Evolutionary conservation across 2,329 filamentous ascomycete species (phyloP).

Genomic region (Ophiosphaerella korrae): DNA sequence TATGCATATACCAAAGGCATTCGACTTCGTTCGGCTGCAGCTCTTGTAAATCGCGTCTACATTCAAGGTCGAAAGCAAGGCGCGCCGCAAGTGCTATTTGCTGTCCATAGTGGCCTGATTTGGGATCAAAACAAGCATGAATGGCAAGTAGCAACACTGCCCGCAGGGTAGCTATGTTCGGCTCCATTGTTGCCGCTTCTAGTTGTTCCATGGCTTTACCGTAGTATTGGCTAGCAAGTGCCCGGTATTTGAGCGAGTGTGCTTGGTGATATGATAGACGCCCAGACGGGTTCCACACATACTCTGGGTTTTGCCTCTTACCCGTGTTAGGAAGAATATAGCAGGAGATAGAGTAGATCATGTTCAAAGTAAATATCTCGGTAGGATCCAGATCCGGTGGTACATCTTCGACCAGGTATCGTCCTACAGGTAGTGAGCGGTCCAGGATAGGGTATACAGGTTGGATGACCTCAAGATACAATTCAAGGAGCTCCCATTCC

Average conservation of each 20-base stretch:
- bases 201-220: slow-evolving; percentile 39
- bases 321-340: slow-evolving; percentile 36
- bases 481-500: slow-evolving; percentile 36
- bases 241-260: slow-evolving; percentile 38
- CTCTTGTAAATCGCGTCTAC: slow-evolving; percentile 33
- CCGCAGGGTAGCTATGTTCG: slow-evolving; percentile 38
- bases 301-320: slow-evolving; percentile 24
- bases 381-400: slow-evolving; percentile 29
- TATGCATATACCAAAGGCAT: slow-evolving; percentile 39
- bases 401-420: slow-evolving; percentile 30
- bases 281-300: slow-evolving; percentile 29
- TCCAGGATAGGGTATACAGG: slow-evolving; percentile 40
- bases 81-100: slow-evolving; percentile 43
- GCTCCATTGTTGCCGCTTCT: slow-evolving; percentile 39
- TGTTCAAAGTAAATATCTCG: slow-evolving; percentile 40
- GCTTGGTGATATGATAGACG: slow-evolving; percentile 36
- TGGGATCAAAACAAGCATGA: slow-evolving; percentile 44
- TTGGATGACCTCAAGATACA: slow-evolving; percentile 36
- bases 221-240: slow-evolving; percentile 33
- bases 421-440: slow-evolving; percentile 11
- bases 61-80: slow-evolving; percentile 39
- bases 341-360: slow-evolving; percentile 45
- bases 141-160: slow-evolving; percentile 42
- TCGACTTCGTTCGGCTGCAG: slow-evolving; percentile 23
- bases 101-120: slow-evolving; percentile 42